Evolutionary conservation across 163 green algal genomes (phyloP).

Genomic region (Picocystis sp.): DNA sequence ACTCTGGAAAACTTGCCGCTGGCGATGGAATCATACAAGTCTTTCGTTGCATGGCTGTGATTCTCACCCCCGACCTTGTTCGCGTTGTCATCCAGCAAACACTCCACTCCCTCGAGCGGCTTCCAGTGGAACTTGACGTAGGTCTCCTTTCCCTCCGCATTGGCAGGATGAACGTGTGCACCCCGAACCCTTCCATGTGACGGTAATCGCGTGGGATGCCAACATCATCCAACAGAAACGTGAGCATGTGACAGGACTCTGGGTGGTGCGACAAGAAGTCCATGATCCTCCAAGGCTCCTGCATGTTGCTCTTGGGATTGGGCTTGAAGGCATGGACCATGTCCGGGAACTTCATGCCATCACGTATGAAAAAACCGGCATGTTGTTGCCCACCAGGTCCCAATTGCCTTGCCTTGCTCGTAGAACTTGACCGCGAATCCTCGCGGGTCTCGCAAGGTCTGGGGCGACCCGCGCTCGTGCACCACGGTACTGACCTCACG

Average conservation of each 20-base stretch:
- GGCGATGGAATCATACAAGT: conserved; percentile 74
- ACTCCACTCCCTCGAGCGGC: conserved; percentile 62
- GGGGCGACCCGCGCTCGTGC: conserved; percentile 69
- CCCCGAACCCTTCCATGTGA: conserved; percentile 58
- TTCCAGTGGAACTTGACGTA: conserved; percentile 94
- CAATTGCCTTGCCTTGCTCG: conserved; percentile 83
- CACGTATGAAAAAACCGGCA: conserved; percentile 87
- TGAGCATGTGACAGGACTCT: conserved; percentile 88
- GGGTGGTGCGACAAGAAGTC: conserved; percentile 84
- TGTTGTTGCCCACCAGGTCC: conserved; percentile 84
- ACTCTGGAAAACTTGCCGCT: conserved; percentile 79
- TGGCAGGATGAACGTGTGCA: conserved; percentile 80
- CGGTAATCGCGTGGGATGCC: conserved; percentile 80
- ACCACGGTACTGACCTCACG: conserved; percentile 80
- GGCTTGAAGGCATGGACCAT: conserved; percentile 90
- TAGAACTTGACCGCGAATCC: conserved; percentile 98
- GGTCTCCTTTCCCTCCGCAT: conserved; percentile 49
- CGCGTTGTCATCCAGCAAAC: conserved; percentile 62
- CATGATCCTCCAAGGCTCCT: conserved; percentile 28
- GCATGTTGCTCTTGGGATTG: conserved; percentile 80
- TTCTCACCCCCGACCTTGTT: conserved; percentile 62
- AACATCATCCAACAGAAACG: conserved; percentile 75
- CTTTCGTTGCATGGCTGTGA: conserved; percentile 76
- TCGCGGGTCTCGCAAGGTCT: conserved; percentile 79
- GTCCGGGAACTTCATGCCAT: conserved; percentile 93